Conservation (phyloP, 1,284 basidiomycete genomes). For the Sphaerobolus stellatus region DNA sequence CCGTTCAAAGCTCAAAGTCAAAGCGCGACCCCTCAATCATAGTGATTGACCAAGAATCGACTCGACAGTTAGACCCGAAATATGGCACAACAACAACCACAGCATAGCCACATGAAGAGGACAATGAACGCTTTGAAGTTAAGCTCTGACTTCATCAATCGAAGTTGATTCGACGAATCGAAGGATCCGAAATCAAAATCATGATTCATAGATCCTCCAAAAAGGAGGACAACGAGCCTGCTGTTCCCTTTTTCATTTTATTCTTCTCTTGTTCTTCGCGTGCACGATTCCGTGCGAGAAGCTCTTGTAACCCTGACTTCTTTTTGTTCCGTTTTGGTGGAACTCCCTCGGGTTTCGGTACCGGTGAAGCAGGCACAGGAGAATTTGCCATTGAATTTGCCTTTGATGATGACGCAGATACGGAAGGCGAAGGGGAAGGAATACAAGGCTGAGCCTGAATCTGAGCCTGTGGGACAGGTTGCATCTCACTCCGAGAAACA, state of each 20-base stretch:
- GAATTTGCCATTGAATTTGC: neutral
- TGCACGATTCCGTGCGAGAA: constrained; percentile 60
- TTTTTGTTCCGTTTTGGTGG: constrained; percentile 37
- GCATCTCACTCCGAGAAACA: neutral
- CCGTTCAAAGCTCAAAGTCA: no score
- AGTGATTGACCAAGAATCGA: no score
- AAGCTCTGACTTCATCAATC: no score
- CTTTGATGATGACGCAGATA: neutral
- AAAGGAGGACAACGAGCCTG: constrained; percentile 54
- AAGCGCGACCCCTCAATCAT: no score
- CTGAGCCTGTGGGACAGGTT: neutral
- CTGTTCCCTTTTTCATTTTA: constrained; percentile 24
- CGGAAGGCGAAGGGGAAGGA: neutral
- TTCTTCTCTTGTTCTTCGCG: constrained; percentile 42
- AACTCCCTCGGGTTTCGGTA: neutral
- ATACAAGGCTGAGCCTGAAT: neutral
- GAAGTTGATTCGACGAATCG: no score
- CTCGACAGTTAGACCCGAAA: no score
- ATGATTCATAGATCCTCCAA: constrained; percentile 42
- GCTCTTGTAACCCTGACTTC: constrained; percentile 53
- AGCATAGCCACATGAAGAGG: no score
- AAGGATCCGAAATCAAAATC: no score
- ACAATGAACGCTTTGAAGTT: no score
- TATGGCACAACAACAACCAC: no score
- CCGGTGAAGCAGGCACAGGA: no score